Evolutionary conservation across 176 grass and related monocot genomes (phyloP).

Genomic region (Rhynchospora pubera): DNA sequence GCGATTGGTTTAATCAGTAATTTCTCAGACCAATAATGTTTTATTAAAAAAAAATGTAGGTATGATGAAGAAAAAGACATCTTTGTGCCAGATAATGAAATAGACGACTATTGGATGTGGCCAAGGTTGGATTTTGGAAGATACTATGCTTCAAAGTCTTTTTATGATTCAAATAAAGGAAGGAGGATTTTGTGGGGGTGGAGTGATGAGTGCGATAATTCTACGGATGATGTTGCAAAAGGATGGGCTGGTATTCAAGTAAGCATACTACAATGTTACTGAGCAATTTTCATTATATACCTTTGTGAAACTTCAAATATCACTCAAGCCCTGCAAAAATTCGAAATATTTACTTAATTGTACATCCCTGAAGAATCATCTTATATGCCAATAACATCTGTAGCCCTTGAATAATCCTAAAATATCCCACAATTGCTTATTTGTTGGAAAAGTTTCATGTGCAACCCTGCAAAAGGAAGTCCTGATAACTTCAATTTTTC

Average conservation of each 20-base stretch:
- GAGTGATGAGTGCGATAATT: conserved; percentile 67
- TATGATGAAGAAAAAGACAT: conserved; percentile 33
- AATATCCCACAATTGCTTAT: not conserved
- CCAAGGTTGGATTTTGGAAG: conserved; percentile 66
- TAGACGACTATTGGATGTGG: conserved; percentile 52
- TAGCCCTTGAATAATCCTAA: not conserved
- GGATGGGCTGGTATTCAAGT: conserved; percentile 89
- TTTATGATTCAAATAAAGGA: conserved; percentile 50
- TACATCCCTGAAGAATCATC: not conserved
- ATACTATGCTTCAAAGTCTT: conserved; percentile 85
- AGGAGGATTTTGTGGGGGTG: conserved; percentile 75
- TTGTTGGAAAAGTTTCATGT: not conserved
- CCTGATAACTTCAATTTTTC: not conserved
- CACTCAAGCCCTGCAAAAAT: not conserved
- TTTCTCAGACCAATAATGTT: conserved; percentile 4
- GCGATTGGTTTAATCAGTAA: not conserved
- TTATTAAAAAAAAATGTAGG: not conserved
- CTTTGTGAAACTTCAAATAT: not conserved
- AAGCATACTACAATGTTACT: conserved; percentile 8
- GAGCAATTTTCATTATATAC: not conserved
- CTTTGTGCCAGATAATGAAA: conserved; percentile 49
- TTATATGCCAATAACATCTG: not conserved
- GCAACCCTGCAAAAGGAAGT: not conserved
- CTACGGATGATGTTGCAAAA: conserved; percentile 44
- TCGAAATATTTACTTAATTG: not conserved